Evolutionary conservation across 116 monocot genomes (phyloP).

Genomic region (Posidonia oceanica): DNA sequence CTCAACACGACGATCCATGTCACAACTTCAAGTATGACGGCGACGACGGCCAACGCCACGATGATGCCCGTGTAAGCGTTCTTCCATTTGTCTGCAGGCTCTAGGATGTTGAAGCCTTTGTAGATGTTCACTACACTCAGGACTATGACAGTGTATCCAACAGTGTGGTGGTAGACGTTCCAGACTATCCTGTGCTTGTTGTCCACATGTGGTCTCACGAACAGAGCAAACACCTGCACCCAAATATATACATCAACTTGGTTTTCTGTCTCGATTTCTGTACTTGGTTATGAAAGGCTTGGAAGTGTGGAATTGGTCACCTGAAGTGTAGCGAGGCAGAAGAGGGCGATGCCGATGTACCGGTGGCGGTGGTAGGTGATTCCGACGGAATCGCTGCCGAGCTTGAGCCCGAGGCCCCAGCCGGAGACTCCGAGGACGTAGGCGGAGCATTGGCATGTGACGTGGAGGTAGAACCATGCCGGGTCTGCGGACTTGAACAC

Average conservation of each 20-base stretch:
- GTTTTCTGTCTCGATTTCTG: neutral
- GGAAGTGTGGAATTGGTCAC: neutral
- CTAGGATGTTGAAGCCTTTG: constrained; percentile 43
- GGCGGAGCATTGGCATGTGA: constrained; percentile 25
- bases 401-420: constrained; percentile 58
- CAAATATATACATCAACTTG: neutral
- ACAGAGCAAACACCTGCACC: constrained; percentile 41
- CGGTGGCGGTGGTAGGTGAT: constrained; percentile 43
- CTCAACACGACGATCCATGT: constrained; percentile 49
- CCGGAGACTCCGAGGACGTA: constrained; percentile 51
- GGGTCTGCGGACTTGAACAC: constrained; percentile 27
- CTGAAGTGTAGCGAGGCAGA: constrained; percentile 69
- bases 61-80: constrained; percentile 43
- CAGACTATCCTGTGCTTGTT: constrained; percentile 40
- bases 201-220: constrained; percentile 45
- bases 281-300: neutral
- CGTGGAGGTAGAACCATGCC: constrained; percentile 48
- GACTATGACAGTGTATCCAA: constrained; percentile 37
- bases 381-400: constrained; percentile 48
- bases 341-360: constrained; percentile 59
- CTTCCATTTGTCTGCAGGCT: constrained; percentile 40
- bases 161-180: constrained; percentile 52
- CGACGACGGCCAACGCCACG: constrained; percentile 24
- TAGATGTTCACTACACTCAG: constrained; percentile 46
- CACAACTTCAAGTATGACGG: constrained; percentile 26